Evolutionary conservation across 805 yeast species (phyloP), one percentile per base, ranked within the genome.

Genomic region (Naumovozyma castellii): DNA sequence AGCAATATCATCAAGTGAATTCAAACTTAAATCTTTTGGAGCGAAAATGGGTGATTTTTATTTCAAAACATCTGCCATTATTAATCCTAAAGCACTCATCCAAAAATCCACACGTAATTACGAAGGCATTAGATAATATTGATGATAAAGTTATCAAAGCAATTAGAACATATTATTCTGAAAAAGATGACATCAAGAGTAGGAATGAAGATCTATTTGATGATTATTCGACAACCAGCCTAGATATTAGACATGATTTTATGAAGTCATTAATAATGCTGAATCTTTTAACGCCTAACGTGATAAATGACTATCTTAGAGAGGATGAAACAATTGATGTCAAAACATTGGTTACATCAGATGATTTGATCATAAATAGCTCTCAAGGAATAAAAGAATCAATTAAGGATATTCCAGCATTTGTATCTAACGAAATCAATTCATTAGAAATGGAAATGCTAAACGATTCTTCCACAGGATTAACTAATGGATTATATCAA

Each of bases 221-320:
- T n/a, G 67, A 73, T 13, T 69, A 67, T 43, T 71, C 76, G 2
- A 57, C 73, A 1, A 64, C 71, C 1, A 65, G 67, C 6, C 54
- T 60, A 10, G 78, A 73, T 49, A 61, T 73, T 3, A 63, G 80
- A 32, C 74, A 70, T 44, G 78, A 72, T 27, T 71, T 74, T 38
- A 50, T 74, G n/a, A 66, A 64, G 43, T 61, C 68, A 18, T 62
- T 75, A 42, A 59, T 70, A 12, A 63, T 66, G 29, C 43, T 71
- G 15, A 61, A 61, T 1, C 47, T 73, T 6, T 61, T 69, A 15
- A 64, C 67, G 1, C 50, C 54, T 6, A 42, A 48, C 15, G 46
- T 62, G 5, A 60, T 65, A 34, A 59, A 54, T 35, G 51, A 58
- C 5, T 59, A 62, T 20, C 47, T 67, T 31, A 62, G 67, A 34